These are phyloP conservation scores for Phalaenopsis equestris DNA, from an alignment of 106 monocot species.

Conservation along the genomic window DNA sequence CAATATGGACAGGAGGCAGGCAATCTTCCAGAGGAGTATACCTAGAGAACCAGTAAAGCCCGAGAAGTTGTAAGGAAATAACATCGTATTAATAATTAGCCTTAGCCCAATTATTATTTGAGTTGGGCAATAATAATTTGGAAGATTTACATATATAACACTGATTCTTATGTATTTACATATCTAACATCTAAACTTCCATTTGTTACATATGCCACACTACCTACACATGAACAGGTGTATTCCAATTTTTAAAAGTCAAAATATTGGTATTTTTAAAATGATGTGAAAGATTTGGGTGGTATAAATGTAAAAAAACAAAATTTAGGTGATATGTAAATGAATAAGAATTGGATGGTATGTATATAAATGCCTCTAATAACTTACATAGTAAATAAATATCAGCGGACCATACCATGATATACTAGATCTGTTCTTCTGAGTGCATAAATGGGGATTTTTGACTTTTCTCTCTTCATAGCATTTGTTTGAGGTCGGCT, in stretches of 20 bases:
- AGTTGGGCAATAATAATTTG: background rate
- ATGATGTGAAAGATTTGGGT: no score
- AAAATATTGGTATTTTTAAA: no score
- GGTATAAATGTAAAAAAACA: no score
- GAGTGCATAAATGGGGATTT: slow-evolving; percentile 49
- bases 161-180: no score
- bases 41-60: slow-evolving; percentile 18
- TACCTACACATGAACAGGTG: no score
- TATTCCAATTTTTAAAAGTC: no score
- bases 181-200: no score
- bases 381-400: background rate
- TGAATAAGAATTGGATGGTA: no score
- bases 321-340: no score
- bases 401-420: slow-evolving; percentile 49
- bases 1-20: slow-evolving; percentile 27
- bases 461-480: slow-evolving; percentile 45
- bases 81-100: background rate
- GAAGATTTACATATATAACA: no score
- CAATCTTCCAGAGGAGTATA: slow-evolving; percentile 77
- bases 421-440: slow-evolving; percentile 19
- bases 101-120: background rate
- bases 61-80: background rate
- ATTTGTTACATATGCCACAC: no score
- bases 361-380: no score
- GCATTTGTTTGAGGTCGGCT: slow-evolving; percentile 74